These are phyloP conservation scores for Cladosporium sp. DNA, from an alignment of 2,329 filamentous ascomycete genomes.

Conservation along the genomic window DNA sequence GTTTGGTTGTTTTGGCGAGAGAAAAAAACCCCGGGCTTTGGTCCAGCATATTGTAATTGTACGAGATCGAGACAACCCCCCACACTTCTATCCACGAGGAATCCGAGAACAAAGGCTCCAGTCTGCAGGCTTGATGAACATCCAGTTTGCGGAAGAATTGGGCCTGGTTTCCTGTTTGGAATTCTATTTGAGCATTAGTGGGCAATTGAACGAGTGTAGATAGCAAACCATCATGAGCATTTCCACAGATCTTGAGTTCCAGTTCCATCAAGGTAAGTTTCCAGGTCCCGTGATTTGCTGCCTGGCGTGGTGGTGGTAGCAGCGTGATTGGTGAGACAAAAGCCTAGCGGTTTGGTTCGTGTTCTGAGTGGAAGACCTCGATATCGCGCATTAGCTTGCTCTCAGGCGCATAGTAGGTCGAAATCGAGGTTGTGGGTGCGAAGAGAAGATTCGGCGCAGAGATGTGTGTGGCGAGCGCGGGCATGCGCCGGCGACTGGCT, in stretches of 20 bases:
- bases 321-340: not conserved
- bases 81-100: not conserved
- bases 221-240: not conserved
- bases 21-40: not conserved
- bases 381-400: not conserved
- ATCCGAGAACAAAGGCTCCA: constrained; percentile 1
- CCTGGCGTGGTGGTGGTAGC: not conserved
- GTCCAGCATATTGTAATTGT: constrained; percentile 17
- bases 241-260: not conserved
- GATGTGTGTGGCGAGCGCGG: constrained; percentile 13
- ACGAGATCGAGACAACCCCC: constrained; percentile 1
- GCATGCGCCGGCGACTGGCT: constrained; percentile 9
- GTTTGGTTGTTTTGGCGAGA: not conserved
- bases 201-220: not conserved
- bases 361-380: not conserved
- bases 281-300: not conserved
- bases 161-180: not conserved
- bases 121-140: not conserved
- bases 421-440: not conserved
- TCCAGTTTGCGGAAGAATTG: not conserved
- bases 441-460: constrained; percentile 16
- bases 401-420: not conserved
- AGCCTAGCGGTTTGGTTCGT: not conserved
- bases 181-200: not conserved
- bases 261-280: not conserved